Evolutionary conservation across 2,329 filamentous ascomycete species (phyloP), one percentile per base, ranked within the genome.

Genomic region (Leptographium lundbergii): DNA sequence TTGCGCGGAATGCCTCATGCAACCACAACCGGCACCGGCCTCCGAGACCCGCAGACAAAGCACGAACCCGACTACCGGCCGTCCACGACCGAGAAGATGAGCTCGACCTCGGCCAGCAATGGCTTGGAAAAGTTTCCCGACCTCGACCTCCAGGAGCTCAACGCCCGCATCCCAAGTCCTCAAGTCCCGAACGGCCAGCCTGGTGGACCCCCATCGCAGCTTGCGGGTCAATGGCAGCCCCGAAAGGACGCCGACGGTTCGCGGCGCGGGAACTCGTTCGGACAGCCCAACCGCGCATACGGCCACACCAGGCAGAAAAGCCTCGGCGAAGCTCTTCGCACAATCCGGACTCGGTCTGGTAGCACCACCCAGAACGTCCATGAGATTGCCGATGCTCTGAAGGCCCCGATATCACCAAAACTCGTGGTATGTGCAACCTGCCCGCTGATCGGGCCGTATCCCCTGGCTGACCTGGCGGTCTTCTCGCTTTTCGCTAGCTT

Each of bases 341-440:
- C 84, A 3, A 92, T 96, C 66, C 80, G 90, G 64, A 85, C 82
- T 45, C 81, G 91, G 66, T 89, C 86, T 67, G 89, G 83, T 57
- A 97, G 91, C 71, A 86, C 96, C 66, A 91, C 86, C 74, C 89
- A 92, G 70, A 96, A 95, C 73, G 91, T 91, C 58, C 89, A 95
- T 61, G 92, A 97, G 72, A 84, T 99, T 67, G 91, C 91, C 52
- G 89, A 94, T 71, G 91, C 91, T 57, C 80, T 99, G 61, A 89
- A 87, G 68, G 92, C 91, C 47, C 94, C 94, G 6, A 80, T 99
- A 36, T 97, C 92, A 17, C 86, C 89, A 62, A 91, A 80, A 72
- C 82, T 97, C 63, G 84, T 96, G 72, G 92, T 96, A 87, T 68
- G 78, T 51, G 19, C 36, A 27, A 13, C 24, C 17, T 27, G 2